Base-by-base conservation (phyloP, 192 early-diverging fungal species). In the Coemansia sp. region DNA sequence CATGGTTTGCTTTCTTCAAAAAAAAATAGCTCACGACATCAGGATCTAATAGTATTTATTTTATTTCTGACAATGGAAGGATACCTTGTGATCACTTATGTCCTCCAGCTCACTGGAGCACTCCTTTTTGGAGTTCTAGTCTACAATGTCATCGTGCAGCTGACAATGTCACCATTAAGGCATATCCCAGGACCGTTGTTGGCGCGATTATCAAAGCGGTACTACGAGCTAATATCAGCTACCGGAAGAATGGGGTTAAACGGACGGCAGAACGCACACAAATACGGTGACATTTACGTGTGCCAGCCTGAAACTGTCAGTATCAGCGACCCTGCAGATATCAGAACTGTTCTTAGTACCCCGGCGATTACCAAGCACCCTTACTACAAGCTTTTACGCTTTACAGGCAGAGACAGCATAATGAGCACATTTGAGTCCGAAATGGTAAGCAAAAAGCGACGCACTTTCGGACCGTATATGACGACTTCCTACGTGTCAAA, bases 391-490 rank as follows among this genome's bases (percentile, higher is more conserved):
- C 35, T 77, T 4, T 20, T 77, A 1, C 8, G 42, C 8, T 72
- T 77, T 23, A 65, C 69, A 0, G 61, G 64, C 0, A 56, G 31
- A 3, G 59, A 68, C 59, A 68, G 66, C 20, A 58, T 58, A 0
- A 61, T 77, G 5, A 65, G 58, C 20, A 68, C 58, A 0, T 28
- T 9, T 0, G 64, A 70, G 9, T 57, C 49, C 0, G 52, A 62
- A 2, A 21, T 23, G 23, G 59, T 61, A 18, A 73, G 70, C 35
- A 58, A 25, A 3, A 60, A 34, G 30, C 45, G 68, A 2, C 77
- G 70, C 7, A 68, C 68, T 51, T 43, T 79, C 5, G 71, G 71
- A 0, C 64, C 67, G 0, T 68, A 59, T 13, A 72, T 79, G 13
- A 70, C 52, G 42, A 46, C 67, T 0, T 59, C 66, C 7, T 61